Evolutionary conservation across 23 red algal species (phyloP), one percentile per base, ranked within the genome.

Genomic region (Gracilaria domingensis): DNA sequence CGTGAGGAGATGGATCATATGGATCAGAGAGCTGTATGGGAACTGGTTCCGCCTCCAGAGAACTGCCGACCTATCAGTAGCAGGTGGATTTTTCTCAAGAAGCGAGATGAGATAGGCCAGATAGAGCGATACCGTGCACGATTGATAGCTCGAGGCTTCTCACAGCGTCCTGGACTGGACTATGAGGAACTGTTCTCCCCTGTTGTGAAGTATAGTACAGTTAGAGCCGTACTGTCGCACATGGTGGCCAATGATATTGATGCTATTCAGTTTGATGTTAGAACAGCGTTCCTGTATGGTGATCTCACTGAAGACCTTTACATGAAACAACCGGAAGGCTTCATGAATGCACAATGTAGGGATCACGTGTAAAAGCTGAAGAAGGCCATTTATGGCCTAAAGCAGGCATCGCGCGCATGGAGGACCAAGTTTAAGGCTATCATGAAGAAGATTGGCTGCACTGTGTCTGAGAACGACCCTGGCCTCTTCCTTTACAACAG

Each of bases 251-350:
- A 60, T 0, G 24, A 38, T 9, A 30, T 82, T 5, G 79, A 60
- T 0, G 28, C 53, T 0, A 11, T 57, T 8, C 45, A 82, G 79
- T 39, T 82, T 13, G 79, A 61, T 32, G 79, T 82, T 0, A 26
- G 58, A 7, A 61, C 79, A 16, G 79, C 51, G 0, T 65, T 82
- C 36, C 35, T 57, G 20, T 59, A 55, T 24, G 79, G 79, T 11
- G 45, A 1, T 24, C 47, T 82, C 28, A 11, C 48, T 29, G 79
- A 82, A 57, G 0, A 82, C 16, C 34, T 82, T 18, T 82, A 82
- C 0, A 82, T 82, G 79, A 28, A 25, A 7, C 79, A 58, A 12
- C 79, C 79, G 5, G 51, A 59, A 35, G 79, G 79, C 30, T 82
- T 59, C 24, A 23, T 40, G 26, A 57, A 16, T 12, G 24, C 4